Base-by-base conservation (phyloP, 2,329 filamentous ascomycete species). In the Fusarium luffae region DNA sequence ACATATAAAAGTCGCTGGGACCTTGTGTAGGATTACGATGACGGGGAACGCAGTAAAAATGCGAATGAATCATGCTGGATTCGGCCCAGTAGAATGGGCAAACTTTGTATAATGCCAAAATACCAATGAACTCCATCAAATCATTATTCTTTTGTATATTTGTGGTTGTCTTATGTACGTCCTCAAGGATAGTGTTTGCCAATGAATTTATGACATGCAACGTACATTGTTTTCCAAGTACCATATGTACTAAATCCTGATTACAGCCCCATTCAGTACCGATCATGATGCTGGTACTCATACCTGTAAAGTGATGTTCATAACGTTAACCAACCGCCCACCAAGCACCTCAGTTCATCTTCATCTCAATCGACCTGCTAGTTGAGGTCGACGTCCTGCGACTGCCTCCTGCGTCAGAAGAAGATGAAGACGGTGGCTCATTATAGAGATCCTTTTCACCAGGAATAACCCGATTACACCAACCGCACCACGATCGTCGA, bases 401-500 rank as follows among this genome's bases (percentile, higher is more conserved):
- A 40, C 66, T 73, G 8, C 72, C 56, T 25, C 70, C 69, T 13
- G 61, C 66, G 18, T 69, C 73, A 9, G 73, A 74, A 25, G 73
- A 73, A 1, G 73, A 74, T 7, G 75, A 73, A 27, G 74, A 76
- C 5, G 63, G 48, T 16, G 72, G 52, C 54, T 71, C 71, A 48
- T 76, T 76, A 19, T 64, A 63, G 18, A 75, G 59, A 43, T 88
- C 86, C 68, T 80, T 82, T 42, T 80, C 78, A 4, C 89, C 85
- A 0, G 90, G 90, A 54, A 97, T 88, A 5, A 93, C 90, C 65
- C 93, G 85, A 78, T 86, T 89, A 78, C 95, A 98, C 94, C 95
- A 98, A 0, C 92, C 93, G 79, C 94, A 98, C 93, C 93, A 97
- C 77, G 92, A 94, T 65, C 94, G 86, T 59, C 89, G 84, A 50